phyloP scores from a whole-genome alignment of 176 grass and related monocot genomes.

The Eleusine coracana region DNA sequence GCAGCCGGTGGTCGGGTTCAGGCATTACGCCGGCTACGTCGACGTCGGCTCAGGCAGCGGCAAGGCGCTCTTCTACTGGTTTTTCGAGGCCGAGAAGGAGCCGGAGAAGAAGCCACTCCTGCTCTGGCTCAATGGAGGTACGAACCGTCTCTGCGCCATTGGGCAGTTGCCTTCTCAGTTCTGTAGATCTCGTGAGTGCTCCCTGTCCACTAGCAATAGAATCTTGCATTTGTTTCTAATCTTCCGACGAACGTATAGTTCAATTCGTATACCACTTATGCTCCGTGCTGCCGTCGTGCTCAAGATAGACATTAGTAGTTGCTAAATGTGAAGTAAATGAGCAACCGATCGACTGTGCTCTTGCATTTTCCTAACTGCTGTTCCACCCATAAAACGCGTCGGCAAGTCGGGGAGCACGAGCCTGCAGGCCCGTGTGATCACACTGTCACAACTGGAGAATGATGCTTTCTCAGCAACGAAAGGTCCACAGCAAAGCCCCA shows the following conservation, averaged over 20 bases:
- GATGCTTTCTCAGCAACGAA: constrained; percentile 48
- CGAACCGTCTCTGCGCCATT: neutral
- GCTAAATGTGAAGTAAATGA: neutral
- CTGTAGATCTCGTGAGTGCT: constrained; percentile 30
- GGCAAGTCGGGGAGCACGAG: constrained; percentile 14
- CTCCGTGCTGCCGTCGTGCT: neutral
- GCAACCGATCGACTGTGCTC: neutral
- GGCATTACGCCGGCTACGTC: constrained; percentile 84
- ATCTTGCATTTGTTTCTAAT: neutral
- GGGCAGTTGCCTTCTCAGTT: neutral
- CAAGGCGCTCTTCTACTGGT: constrained; percentile 97
- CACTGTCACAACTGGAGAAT: constrained; percentile 11
- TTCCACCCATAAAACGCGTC: neutral
- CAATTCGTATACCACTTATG: neutral
- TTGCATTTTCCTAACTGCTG: neutral
- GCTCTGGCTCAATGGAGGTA: constrained; percentile 99
- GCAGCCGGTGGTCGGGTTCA: constrained; percentile 69
- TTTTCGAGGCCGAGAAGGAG: constrained; percentile 79
- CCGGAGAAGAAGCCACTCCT: constrained; percentile 81
- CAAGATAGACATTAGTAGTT: neutral
- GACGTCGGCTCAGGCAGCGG: constrained; percentile 44
- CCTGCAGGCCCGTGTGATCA: constrained; percentile 28
- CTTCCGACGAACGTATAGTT: neutral
- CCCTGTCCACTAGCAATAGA: neutral
- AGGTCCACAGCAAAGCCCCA: constrained; percentile 44